A percentile compares a stretch with the other conserved stretches of the same genome.
phyloP scores from a whole-genome alignment of 139 green algal species.

The Chlorella vulgaris region DNA sequence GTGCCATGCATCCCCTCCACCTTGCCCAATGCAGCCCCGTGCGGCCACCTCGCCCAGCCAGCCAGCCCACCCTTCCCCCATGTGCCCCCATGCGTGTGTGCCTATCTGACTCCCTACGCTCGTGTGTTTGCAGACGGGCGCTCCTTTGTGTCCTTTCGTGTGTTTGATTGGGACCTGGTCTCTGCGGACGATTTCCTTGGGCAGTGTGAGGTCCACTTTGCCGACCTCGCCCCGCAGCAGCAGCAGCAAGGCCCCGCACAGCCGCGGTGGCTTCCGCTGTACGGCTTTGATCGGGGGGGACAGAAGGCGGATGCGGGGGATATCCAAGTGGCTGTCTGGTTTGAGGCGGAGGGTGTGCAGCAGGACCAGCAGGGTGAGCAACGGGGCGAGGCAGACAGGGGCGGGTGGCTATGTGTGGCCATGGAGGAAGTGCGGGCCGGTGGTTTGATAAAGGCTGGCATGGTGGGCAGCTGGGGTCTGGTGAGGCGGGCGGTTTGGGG shows the following conservation, averaged over 20 bases:
- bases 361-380: no score
- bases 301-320: not conserved
- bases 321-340: conserved; percentile 17
- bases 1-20: not conserved
- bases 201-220: conserved; percentile 27
- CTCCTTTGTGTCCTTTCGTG: conserved; percentile 13
- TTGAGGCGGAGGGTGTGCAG: not conserved
- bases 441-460: no score
- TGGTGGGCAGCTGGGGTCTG: no score
- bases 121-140: not conserved
- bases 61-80: not conserved
- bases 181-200: conserved; percentile 50
- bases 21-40: no score
- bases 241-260: not conserved
- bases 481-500: no score
- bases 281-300: conserved; percentile 1
- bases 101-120: not conserved
- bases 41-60: no score
- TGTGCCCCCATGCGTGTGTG: not conserved
- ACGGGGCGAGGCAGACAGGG: not conserved
- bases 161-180: conserved; percentile 46
- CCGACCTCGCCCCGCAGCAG: not conserved
- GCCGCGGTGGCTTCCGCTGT: conserved; percentile 14
- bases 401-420: not conserved
- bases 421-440: no score